Evolutionary conservation across 1,284 basidiomycete genomes (phyloP).

Genomic region (Trichosporon sp.): DNA sequence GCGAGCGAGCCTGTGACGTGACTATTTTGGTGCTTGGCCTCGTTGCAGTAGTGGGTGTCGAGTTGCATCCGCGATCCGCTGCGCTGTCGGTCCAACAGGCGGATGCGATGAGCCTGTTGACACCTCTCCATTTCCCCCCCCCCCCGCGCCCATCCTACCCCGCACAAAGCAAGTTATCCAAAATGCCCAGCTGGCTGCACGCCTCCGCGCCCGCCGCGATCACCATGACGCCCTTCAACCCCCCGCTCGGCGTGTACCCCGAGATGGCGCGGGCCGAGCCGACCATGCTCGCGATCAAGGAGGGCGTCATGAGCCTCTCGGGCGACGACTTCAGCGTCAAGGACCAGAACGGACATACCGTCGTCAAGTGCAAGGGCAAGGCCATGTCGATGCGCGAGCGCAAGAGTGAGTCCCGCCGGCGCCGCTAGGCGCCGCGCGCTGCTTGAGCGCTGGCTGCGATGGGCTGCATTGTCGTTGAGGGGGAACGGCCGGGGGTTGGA

Average conservation of each 20-base stretch:
- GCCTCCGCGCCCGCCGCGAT: conserved; percentile 3
- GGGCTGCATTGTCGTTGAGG: too few species aligned
- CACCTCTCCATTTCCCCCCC: background rate
- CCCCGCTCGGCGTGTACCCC: conserved; percentile 38
- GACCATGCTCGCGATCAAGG: conserved; percentile 42
- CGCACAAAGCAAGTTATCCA: background rate
- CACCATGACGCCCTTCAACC: conserved; percentile 34
- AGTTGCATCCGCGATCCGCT: background rate
- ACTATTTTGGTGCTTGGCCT: background rate
- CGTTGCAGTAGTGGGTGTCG: background rate
- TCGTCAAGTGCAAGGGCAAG: conserved; percentile 39
- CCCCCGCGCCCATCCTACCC: background rate
- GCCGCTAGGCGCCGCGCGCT: too few species aligned
- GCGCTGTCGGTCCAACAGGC: too few species aligned
- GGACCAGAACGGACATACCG: conserved; percentile 36
- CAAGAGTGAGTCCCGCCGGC: conserved; percentile 21
- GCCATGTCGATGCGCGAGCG: conserved; percentile 38
- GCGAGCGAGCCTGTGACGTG: background rate
- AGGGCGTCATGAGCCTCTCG: conserved; percentile 33
- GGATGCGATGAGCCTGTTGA: background rate
- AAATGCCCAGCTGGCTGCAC: background rate
- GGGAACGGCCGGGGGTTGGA: too few species aligned
- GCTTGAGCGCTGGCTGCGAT: too few species aligned
- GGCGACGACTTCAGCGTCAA: conserved; percentile 41
- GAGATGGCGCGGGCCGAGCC: conserved; percentile 31